A percentile compares a stretch with the other conserved stretches of the same genome.
Conservation (phyloP, 23 red algal species). For the Cyanidiococcus yangmingshanensis region DNA sequence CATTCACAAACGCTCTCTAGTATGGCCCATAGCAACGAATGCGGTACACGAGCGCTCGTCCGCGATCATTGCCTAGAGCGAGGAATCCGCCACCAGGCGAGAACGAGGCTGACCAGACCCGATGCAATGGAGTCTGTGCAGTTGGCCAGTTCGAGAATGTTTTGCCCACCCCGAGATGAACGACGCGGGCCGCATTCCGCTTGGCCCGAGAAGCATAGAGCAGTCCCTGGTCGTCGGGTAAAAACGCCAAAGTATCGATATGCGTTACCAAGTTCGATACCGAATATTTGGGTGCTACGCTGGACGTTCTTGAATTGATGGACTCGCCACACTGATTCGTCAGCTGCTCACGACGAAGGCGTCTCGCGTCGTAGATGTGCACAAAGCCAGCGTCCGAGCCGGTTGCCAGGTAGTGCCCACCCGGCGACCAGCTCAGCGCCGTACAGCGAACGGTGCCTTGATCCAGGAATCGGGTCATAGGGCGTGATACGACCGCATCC, state of each 20-base stretch:
- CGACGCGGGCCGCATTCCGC: constrained; percentile 48
- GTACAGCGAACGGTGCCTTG: constrained; percentile 42
- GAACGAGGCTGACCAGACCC: constrained; percentile 30
- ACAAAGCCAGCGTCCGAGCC: constrained; percentile 60
- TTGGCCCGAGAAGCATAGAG: constrained; percentile 39
- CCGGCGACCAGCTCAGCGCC: constrained; percentile 27
- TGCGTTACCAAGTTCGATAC: constrained; percentile 53
- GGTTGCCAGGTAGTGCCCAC: constrained; percentile 30
- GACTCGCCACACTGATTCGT: neutral
- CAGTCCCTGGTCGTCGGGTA: constrained; percentile 36
- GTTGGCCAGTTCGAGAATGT: constrained; percentile 76
- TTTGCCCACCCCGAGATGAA: constrained; percentile 33
- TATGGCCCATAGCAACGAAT: constrained; percentile 39
- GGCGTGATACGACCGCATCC: constrained; percentile 10
- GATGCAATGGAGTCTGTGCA: constrained; percentile 23
- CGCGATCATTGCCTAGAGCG: constrained; percentile 54
- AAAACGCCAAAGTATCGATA: constrained; percentile 39
- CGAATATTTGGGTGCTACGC: constrained; percentile 15
- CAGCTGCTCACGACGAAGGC: neutral
- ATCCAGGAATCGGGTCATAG: constrained; percentile 20
- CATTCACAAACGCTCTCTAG: no score
- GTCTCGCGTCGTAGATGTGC: constrained; percentile 30
- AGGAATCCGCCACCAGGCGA: constrained; percentile 47
- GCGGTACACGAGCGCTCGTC: constrained; percentile 50
- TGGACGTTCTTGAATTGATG: constrained; percentile 6